A percentile compares a stretch with the other conserved stretches of the same genome.
These are phyloP conservation scores for Amanita rubescens DNA, from an alignment of 768 basidiomycete genomes.

Conservation along the genomic window DNA sequence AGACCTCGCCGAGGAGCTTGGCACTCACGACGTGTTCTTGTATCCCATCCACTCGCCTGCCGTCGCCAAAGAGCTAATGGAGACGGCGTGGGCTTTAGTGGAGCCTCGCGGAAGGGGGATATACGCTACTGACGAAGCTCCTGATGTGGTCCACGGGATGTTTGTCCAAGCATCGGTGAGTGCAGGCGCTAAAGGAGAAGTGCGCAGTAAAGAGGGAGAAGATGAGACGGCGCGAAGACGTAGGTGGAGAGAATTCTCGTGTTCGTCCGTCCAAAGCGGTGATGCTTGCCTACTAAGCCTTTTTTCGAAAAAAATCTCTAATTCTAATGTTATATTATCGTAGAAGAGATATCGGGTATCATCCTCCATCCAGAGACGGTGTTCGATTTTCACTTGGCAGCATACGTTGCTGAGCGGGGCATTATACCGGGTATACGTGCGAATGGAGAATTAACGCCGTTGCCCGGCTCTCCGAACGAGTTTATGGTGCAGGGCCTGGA, in stretches of 20 bases:
- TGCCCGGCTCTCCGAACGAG: conserved; percentile 37
- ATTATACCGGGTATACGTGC: conserved; percentile 46
- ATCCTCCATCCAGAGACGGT: conserved; percentile 45
- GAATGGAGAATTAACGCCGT: conserved; percentile 39
- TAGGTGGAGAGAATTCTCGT: conserved; percentile 38
- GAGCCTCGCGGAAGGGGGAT: conserved; percentile 43
- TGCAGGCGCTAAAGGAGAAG: conserved; percentile 15
- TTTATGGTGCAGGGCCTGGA: conserved; percentile 45
- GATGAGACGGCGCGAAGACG: conserved; percentile 28
- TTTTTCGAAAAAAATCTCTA: not conserved
- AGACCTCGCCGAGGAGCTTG: conserved; percentile 13
- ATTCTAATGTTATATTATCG: not conserved
- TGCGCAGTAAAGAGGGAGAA: conserved; percentile 25
- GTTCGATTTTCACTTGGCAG: conserved; percentile 41
- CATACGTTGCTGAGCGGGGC: conserved; percentile 33
- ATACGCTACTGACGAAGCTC: conserved; percentile 47
- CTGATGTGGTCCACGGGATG: conserved; percentile 33
- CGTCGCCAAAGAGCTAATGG: conserved; percentile 33
- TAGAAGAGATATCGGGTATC: conserved; percentile 44
- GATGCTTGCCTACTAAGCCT: conserved; percentile 6
- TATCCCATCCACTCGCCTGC: conserved; percentile 33
- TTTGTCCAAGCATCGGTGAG: conserved; percentile 29
- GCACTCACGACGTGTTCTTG: conserved; percentile 24
- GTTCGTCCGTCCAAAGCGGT: conserved; percentile 35
- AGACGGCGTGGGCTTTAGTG: conserved; percentile 36